phyloP scores from a whole-genome alignment of 306 rosid species.

The Malus asiatica region DNA sequence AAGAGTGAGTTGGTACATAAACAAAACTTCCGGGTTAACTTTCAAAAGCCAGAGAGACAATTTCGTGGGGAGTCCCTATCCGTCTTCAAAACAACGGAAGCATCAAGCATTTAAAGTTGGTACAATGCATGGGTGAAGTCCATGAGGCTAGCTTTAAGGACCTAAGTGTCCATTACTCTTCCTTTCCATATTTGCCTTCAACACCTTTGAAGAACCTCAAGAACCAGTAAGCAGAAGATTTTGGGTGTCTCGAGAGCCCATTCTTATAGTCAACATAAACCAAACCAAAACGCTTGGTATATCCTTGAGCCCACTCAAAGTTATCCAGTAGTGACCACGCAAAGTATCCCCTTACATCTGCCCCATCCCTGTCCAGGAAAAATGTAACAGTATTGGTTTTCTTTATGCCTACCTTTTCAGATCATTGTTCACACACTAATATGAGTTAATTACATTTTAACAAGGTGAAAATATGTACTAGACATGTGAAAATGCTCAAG shows the following conservation, averaged over 20 bases:
- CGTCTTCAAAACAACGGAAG: neutral
- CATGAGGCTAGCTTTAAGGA: neutral
- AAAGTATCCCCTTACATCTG: slow-evolving; percentile 78
- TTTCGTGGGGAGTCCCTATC: neutral
- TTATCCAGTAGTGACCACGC: slow-evolving; percentile 93
- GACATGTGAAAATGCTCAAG: neutral
- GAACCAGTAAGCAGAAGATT: slow-evolving; percentile 95
- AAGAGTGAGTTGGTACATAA: neutral
- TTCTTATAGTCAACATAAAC: slow-evolving; percentile 74
- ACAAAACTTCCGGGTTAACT: neutral
- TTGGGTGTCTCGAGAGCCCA: slow-evolving; percentile 75
- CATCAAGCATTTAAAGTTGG: neutral
- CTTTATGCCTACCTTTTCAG: too few relatives aligned
- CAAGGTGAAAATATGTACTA: neutral
- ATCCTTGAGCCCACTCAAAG: slow-evolving; percentile 96
- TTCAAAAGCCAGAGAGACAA: neutral
- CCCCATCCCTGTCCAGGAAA: slow-evolving; percentile 67
- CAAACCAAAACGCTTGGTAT: slow-evolving; percentile 87
- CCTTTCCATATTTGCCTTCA: slow-evolving; percentile 45
- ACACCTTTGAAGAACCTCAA: slow-evolving; percentile 54
- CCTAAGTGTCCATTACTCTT: slow-evolving; percentile 26
- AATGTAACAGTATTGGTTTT: too few relatives aligned
- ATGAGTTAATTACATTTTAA: too few relatives aligned
- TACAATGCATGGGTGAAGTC: neutral
- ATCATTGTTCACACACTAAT: too few relatives aligned